phyloP scores from a whole-genome alignment of 371 early-diverging fungal species.

The Haplosporangium sp. region DNA sequence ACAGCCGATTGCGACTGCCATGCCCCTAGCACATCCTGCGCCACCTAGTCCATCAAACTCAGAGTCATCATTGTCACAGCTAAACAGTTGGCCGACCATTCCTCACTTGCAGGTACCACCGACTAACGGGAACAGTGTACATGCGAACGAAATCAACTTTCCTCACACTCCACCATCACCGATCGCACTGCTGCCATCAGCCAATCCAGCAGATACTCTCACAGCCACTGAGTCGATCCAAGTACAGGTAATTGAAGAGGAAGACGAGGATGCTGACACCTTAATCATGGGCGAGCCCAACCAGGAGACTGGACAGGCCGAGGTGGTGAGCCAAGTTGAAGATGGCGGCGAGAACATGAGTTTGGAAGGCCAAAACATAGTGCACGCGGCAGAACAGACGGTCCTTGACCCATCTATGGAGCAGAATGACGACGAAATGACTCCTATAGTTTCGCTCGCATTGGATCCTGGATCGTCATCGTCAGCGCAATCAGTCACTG shows the following conservation, averaged over 20 bases:
- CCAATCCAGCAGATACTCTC: neutral
- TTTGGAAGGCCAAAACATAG: neutral
- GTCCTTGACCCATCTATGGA: too few species aligned
- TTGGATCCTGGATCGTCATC: constrained; percentile 2
- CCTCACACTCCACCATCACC: constrained; percentile 5
- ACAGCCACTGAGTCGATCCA: too few species aligned
- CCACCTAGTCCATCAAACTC: constrained; percentile 1
- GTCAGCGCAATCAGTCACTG: neutral
- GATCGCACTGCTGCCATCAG: neutral
- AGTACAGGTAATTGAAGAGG: neutral
- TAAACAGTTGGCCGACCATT: neutral
- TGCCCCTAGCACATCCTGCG: constrained; percentile 30
- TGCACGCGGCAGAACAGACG: too few species aligned
- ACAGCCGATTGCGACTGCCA: constrained; percentile 43
- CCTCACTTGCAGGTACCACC: neutral
- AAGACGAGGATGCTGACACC: neutral
- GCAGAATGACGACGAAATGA: too few species aligned
- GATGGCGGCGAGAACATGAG: neutral
- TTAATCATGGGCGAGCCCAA: neutral
- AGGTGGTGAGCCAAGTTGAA: neutral
- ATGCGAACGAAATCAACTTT: neutral
- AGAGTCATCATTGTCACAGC: constrained; percentile 2
- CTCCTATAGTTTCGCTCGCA: neutral
- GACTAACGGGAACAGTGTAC: neutral
- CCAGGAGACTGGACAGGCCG: neutral